Percentiles rank a stretch among this genome's conserved stretches.
Conservation (phyloP, 2,329 filamentous ascomycete species). For the Orbilia oligospora region DNA sequence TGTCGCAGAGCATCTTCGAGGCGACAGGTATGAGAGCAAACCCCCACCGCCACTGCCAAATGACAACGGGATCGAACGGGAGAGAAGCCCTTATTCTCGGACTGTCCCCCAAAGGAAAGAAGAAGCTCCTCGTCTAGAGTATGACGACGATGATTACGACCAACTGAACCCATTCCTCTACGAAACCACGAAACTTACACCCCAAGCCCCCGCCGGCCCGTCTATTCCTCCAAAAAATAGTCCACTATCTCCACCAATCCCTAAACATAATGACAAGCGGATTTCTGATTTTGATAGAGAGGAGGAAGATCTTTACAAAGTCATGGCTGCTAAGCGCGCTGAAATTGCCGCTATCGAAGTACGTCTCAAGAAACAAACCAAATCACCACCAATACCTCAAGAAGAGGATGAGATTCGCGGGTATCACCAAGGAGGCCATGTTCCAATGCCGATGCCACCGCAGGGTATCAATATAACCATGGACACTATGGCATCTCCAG, state of each 20-base stretch:
- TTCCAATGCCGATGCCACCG: conserved; percentile 30
- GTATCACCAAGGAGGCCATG: conserved; percentile 9
- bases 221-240: conserved; percentile 48
- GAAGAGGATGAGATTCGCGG: not conserved
- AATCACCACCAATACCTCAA: conserved; percentile 21
- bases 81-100: conserved; percentile 56
- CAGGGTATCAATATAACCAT: conserved; percentile 13
- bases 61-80: conserved; percentile 52
- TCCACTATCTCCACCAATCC: conserved; percentile 44
- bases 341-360: conserved; percentile 57
- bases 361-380: conserved; percentile 42
- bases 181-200: conserved; percentile 18
- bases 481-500: conserved; percentile 32
- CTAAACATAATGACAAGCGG: conserved; percentile 45
- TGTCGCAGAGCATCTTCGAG: conserved; percentile 33
- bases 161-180: conserved; percentile 20
- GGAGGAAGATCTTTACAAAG: conserved; percentile 57
- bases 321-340: conserved; percentile 57
- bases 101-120: conserved; percentile 33
- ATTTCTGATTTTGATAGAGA: conserved; percentile 59
- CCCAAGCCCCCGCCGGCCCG: conserved; percentile 20
- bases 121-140: conserved; percentile 21
- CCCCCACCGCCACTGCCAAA: conserved; percentile 56
- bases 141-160: conserved; percentile 52
- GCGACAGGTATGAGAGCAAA: conserved; percentile 50